phyloP scores from a whole-genome alignment of 2,329 filamentous ascomycete genomes.

The Pseudogymnoascus sp. region DNA sequence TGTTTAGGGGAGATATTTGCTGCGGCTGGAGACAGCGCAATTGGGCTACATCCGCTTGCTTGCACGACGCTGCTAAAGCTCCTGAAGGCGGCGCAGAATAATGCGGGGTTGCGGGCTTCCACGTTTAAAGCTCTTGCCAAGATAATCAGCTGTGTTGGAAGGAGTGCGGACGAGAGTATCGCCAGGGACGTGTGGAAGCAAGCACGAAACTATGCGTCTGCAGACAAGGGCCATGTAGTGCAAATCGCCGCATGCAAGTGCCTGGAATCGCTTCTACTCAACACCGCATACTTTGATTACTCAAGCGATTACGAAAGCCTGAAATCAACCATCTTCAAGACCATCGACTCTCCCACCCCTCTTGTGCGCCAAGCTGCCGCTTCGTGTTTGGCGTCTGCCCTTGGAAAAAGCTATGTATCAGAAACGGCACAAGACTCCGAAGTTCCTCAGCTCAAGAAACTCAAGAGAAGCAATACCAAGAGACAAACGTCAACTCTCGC shows the following conservation, averaged over 20 bases:
- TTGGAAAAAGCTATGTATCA: conserved; percentile 74
- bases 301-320: conserved; percentile 84
- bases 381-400: conserved; percentile 71
- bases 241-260: conserved; percentile 73
- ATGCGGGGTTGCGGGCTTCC: conserved; percentile 75
- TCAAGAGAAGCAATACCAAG: conserved; percentile 60
- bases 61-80: conserved; percentile 68
- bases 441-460: conserved; percentile 53
- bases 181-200: conserved; percentile 95
- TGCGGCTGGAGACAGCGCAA: conserved; percentile 87
- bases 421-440: conserved; percentile 42
- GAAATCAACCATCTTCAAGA: conserved; percentile 74
- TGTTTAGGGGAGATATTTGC: conserved; percentile 86
- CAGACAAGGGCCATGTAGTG: conserved; percentile 77
- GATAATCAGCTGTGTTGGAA: conserved; percentile 65
- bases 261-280: conserved; percentile 61
- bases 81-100: conserved; percentile 57
- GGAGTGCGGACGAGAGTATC: conserved; percentile 72
- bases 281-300: conserved; percentile 79
- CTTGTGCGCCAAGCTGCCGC: conserved; percentile 79
- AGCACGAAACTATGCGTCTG: conserved; percentile 63
- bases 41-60: conserved; percentile 69
- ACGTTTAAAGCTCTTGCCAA: conserved; percentile 69
- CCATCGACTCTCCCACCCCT: conserved; percentile 68
- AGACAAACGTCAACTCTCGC: conserved; percentile 45